Evolutionary conservation across 2,329 filamentous ascomycete species (phyloP), one percentile per base, ranked within the genome.

Genomic region (Talaromyces piceae): DNA sequence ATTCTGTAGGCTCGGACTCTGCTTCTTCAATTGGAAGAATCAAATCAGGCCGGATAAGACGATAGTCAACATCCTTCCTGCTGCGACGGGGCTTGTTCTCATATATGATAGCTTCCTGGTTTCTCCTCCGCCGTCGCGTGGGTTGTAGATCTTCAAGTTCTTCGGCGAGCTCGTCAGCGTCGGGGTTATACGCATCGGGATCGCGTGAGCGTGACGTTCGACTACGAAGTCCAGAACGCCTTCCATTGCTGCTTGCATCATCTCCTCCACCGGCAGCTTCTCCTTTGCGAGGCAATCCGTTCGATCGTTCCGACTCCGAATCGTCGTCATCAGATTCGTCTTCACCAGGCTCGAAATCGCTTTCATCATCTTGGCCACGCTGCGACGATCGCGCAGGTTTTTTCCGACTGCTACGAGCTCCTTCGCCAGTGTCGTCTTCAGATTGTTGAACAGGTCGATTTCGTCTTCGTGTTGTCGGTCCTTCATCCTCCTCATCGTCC

Each of bases 21-120:
- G 87, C 86, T 46, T 89, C 83, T 58, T 95, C 89, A n/a, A 84
- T 78, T 1, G 87, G 79, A 37, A 83, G 78, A 16, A 81, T 73
- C 33, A 83, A 74, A 57, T 89, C 85, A 37, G 91, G 83, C 1
- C 88, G 84, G 41, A 88, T 82, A 63, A 96, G 88, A 52, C 87
- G 87, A 68, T 97, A 97, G 66, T 95, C 88, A 26, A 93, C 86
- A 45, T 80, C 78, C 58, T 86, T 84, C 28, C 81, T 54, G 73
- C 75, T 68, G 74, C 74, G 62, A 59, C 83, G 56, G 76, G 83
- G 57, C 45, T 72, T 73, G 50, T 57, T 56, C 53, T 72, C 67
- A 50, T 69, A 70, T 22, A 68, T 56, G 25, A 69, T 67, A 41
- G 67, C 61, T 27, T 63, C 59, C 7, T 49, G 30, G 41, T 49